phyloP scores from a whole-genome alignment of 176 grass and related monocot species.

The Triticum dicoccoides region DNA sequence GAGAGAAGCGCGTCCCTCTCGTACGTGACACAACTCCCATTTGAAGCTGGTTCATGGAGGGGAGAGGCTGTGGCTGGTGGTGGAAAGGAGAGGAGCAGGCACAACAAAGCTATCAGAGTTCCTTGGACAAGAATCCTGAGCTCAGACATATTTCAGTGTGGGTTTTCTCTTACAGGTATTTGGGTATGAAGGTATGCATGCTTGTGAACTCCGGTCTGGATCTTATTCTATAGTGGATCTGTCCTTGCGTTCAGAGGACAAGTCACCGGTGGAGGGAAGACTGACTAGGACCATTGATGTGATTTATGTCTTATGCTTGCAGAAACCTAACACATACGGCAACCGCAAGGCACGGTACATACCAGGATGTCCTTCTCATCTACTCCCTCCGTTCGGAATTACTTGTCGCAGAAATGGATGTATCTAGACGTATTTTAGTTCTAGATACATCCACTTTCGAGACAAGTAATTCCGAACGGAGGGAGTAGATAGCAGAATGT shows the following conservation, averaged over 20 bases:
- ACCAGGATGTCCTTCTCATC: too few relatives aligned
- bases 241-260: not conserved
- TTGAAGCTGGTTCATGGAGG: not conserved
- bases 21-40: not conserved
- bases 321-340: not conserved
- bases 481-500: too few relatives aligned
- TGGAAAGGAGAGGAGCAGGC: not conserved
- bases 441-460: too few relatives aligned
- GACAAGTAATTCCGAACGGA: too few relatives aligned
- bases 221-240: conserved; percentile 16
- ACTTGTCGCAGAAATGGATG: too few relatives aligned
- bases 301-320: not conserved
- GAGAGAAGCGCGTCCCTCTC: conserved; percentile 27
- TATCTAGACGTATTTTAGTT: too few relatives aligned
- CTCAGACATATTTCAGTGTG: not conserved
- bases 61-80: not conserved
- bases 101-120: not conserved
- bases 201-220: not conserved
- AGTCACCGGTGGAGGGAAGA: not conserved
- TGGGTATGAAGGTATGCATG: not conserved
- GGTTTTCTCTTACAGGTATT: not conserved
- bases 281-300: not conserved
- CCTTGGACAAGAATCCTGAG: not conserved
- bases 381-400: too few relatives aligned
- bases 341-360: not conserved